Evolutionary conservation across 352 stramenopile species (phyloP), one percentile per base, ranked within the genome.

Genomic region (Pythium diclinum): DNA sequence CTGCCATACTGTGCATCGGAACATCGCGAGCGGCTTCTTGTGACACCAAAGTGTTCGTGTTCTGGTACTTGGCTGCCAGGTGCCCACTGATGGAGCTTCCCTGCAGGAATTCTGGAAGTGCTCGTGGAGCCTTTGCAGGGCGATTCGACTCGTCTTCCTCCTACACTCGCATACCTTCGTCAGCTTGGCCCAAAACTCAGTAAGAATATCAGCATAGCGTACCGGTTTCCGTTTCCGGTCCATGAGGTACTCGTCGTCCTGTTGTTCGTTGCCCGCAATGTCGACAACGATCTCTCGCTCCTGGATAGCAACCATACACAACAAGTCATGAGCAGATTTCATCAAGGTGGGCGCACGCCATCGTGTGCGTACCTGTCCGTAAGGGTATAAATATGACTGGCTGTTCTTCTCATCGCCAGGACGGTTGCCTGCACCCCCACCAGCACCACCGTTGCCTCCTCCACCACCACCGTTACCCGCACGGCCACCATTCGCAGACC

Each of bases 241-340:
- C 17, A 85, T 76, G 59, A 92, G 69, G 71, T 95, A 95, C 52
- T 95, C 86, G 56, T 95, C 84, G 25, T 92, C 84, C 9, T 63
- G 73, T 53, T 90, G 78, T 59, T 91, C 77, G 30, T 83, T 91
- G 7, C 79, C 81, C 42, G 79, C 83, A 56, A 95, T 95, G 63
- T 95, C 86, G 40, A 95, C 84, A 21, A 95, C 84, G 61, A 95
- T 95, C 57, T 95, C 83, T 63, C 89, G 74, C n/a, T 92, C 86
- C 69, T 80, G 52, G 0, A 23, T 2, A 10, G 11, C 8, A 56
- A 3, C 51, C 52, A 36, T 6, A 56, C 3, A 7, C 14, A 38
- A 25, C 7, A n/a, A 36, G 40, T 54, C 28, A 32, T 17, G 17
- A 33, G 16, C 16, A 21, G 44, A 17, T 3, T 47, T 30, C 44